A percentile compares a stretch with the other conserved stretches of the same genome.
phyloP scores from a whole-genome alignment of 345 rosid species.

The Acer yangbiense region DNA sequence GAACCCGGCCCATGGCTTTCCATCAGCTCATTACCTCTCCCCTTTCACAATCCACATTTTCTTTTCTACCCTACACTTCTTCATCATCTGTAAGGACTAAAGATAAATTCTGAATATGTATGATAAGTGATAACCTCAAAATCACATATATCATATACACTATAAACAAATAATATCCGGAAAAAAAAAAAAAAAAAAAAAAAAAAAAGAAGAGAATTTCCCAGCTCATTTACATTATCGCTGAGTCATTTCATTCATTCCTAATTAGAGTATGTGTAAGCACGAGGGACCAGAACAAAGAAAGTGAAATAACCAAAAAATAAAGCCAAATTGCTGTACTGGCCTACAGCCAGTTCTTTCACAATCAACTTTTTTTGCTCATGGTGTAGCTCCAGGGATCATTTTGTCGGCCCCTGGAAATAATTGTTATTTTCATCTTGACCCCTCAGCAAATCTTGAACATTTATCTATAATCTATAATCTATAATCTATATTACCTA shows the following conservation, averaged over 20 bases:
- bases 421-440: neutral
- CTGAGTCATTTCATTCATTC: neutral
- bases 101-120: neutral
- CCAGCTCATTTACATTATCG: neutral
- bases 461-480: neutral
- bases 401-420: neutral
- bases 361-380: neutral
- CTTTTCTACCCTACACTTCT: neutral
- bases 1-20: neutral
- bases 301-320: neutral
- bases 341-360: slow-evolving; percentile 5
- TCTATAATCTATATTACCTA: neutral
- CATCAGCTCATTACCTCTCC: neutral
- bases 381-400: neutral
- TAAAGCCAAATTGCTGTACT: neutral
- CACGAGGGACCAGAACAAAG: neutral
- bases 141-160: neutral
- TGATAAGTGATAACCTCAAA: neutral
- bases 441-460: slow-evolving; percentile 1
- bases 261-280: neutral
- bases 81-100: neutral
- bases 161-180: too few relatives aligned
- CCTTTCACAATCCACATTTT: neutral
- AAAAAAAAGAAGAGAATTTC: neutral
- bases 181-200: too few relatives aligned